Conservation (phyloP, 1,139 yeast genomes). For the Lodderomyces jiufengensis region DNA sequence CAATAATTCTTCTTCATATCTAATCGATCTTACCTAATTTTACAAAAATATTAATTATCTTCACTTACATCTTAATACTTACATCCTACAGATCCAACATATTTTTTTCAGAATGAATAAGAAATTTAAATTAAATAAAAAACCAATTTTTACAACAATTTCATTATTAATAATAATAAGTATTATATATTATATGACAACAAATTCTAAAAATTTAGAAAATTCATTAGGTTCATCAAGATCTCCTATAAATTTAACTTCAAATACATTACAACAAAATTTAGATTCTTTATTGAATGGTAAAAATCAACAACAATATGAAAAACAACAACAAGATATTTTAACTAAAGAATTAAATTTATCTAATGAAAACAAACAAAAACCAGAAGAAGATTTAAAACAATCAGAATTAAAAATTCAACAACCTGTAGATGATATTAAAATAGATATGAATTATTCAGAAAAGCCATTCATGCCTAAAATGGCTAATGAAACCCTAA, state of each 20-base stretch:
- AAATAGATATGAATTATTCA: not conserved
- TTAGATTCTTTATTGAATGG: constrained; percentile 1
- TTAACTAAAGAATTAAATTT: constrained; percentile 1
- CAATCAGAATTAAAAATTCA: not conserved
- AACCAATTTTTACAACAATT: constrained; percentile 25
- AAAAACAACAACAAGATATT: constrained; percentile 1
- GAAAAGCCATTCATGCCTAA: constrained; percentile 72
- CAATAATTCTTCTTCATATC: too few species aligned
- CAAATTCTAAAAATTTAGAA: constrained; percentile 16
- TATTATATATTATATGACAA: constrained; percentile 26
- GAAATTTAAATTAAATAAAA: constrained; percentile 20
- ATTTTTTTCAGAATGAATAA: not conserved
- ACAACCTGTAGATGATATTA: not conserved
- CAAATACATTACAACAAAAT: constrained; percentile 5
- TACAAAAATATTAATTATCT: too few species aligned
- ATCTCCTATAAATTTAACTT: constrained; percentile 22
- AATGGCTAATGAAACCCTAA: constrained; percentile 62
- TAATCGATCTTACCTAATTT: too few species aligned
- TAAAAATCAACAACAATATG: constrained; percentile 2
- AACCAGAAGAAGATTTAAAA: not conserved
- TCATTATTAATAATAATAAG: constrained; percentile 22
- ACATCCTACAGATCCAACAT: too few species aligned
- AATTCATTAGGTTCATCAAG: constrained; percentile 20
- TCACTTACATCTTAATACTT: too few species aligned
- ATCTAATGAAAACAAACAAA: constrained; percentile 1